phyloP scores from a whole-genome alignment of 1,284 basidiomycete genomes.

The Trichosporon sp. region DNA sequence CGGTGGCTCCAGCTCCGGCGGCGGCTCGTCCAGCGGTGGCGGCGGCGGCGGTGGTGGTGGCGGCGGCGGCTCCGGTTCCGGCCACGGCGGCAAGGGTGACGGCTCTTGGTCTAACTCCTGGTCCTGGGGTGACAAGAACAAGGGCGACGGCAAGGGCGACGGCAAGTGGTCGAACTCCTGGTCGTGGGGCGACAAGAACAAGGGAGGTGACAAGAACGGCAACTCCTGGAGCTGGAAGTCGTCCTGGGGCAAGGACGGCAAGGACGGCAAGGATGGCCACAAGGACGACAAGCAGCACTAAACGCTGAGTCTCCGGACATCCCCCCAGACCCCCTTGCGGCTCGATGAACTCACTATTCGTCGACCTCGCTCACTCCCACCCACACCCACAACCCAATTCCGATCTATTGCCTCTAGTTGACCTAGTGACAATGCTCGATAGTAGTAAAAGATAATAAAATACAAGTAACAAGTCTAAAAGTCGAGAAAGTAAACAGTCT shows the following conservation, averaged over 20 bases:
- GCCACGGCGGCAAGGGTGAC: not conserved
- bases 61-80: not conserved
- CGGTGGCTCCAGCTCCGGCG: not conserved
- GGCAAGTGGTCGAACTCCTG: not conserved
- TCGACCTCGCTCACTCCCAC: not conserved
- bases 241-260: not conserved
- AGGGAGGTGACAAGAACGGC: not conserved
- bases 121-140: not conserved
- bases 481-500: conserved; percentile 2
- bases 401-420: not conserved
- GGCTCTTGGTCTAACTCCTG: not conserved
- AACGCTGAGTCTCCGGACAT: not conserved
- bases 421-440: not conserved
- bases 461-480: not conserved
- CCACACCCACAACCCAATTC: not conserved
- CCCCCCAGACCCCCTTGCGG: not conserved
- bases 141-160: not conserved
- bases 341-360: not conserved
- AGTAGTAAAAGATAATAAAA: not conserved
- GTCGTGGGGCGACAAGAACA: conserved; percentile 1
- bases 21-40: not conserved
- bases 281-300: not conserved
- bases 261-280: not conserved
- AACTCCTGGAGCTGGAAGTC: not conserved
- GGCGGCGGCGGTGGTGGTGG: not conserved